Percentiles rank a stretch among this genome's conserved stretches.
Evolutionary conservation across 2,329 filamentous ascomycete genomes (phyloP).

Genomic region (Fusarium protoensiforme): DNA sequence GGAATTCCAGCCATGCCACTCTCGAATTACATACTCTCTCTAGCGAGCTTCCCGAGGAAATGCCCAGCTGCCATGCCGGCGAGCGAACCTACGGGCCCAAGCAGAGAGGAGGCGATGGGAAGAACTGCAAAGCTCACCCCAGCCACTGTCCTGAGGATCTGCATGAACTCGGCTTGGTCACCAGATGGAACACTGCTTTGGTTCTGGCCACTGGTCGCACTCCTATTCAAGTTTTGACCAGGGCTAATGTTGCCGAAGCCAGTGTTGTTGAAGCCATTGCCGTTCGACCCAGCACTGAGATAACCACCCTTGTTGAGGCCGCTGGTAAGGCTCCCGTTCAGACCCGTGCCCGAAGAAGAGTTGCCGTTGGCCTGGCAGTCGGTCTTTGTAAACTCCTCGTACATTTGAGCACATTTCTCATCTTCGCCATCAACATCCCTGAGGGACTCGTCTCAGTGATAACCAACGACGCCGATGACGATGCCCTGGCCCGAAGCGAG

Average conservation of each 20-base stretch:
- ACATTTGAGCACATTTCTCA: conserved; percentile 48
- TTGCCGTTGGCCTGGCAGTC: not conserved
- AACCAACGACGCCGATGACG: conserved; percentile 48
- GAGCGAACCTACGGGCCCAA: not conserved
- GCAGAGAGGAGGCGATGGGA: not conserved
- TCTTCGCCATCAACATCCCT: not conserved
- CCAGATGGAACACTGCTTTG: not conserved
- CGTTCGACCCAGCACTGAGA: not conserved
- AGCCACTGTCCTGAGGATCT: not conserved
- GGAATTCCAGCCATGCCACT: not conserved
- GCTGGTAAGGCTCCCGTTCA: not conserved
- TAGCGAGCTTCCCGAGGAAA: not conserved
- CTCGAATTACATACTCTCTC: not conserved
- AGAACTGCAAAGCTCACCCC: not conserved
- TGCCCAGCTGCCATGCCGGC: not conserved
- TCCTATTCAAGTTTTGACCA: not conserved
- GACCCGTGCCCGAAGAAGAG: not conserved
- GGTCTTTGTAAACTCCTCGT: conserved; percentile 42
- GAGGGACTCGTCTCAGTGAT: conserved; percentile 45
- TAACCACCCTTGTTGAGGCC: not conserved
- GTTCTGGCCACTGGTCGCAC: not conserved
- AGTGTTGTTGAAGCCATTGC: not conserved
- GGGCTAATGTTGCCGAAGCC: not conserved
- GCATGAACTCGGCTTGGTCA: not conserved
- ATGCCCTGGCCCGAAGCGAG: conserved; percentile 1